Conservation (phyloP, 2,329 filamentous ascomycete species). For the Cytospora piceicola region DNA sequence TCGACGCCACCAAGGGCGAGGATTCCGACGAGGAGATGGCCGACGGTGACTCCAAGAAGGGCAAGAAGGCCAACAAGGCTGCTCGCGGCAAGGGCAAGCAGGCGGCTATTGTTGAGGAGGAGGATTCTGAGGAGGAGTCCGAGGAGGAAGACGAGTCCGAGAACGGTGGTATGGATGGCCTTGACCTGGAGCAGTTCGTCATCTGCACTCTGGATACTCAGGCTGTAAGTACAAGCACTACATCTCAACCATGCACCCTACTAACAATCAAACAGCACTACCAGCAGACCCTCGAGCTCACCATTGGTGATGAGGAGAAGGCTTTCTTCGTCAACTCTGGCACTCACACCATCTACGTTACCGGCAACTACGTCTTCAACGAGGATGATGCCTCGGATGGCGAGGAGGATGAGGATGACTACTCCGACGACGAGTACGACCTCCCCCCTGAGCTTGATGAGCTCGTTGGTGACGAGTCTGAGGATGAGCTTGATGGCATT, state of each 20-base stretch:
- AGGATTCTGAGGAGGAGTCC: constrained; percentile 60
- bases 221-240: constrained; percentile 64
- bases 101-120: constrained; percentile 62
- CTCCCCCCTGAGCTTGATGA: constrained; percentile 80
- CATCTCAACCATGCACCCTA: constrained; percentile 18
- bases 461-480: constrained; percentile 68
- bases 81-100: constrained; percentile 43
- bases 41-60: constrained; percentile 58
- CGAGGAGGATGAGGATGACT: constrained; percentile 69
- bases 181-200: constrained; percentile 84
- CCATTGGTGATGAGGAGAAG: constrained; percentile 82
- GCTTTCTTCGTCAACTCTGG: constrained; percentile 92
- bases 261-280: constrained; percentile 67
- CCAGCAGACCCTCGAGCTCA: constrained; percentile 95
- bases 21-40: constrained; percentile 72
- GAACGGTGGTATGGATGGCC: constrained; percentile 64
- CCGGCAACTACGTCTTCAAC: constrained; percentile 90
- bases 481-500: constrained; percentile 79
- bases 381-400: constrained; percentile 66
- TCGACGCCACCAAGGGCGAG: constrained; percentile 65
- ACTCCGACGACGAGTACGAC: constrained; percentile 85
- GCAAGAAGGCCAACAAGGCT: constrained; percentile 53
- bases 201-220: constrained; percentile 94
- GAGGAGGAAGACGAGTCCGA: constrained; percentile 49
- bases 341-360: constrained; percentile 88